A percentile compares a stretch with the other conserved stretches of the same genome.
These are phyloP conservation scores for Calendula officinalis DNA, from an alignment of 129 eudicot species.

Conservation along the genomic window DNA sequence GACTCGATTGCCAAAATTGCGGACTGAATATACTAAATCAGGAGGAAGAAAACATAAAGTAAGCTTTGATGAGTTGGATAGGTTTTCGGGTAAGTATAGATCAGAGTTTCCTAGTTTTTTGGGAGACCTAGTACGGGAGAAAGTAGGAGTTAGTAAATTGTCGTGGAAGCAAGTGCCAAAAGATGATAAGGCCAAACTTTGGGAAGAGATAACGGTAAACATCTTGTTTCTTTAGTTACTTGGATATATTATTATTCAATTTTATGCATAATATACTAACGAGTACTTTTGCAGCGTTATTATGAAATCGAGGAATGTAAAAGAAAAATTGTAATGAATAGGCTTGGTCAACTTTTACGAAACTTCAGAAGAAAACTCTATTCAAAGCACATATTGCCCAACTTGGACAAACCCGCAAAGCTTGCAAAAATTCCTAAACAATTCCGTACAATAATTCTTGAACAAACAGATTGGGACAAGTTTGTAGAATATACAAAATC, in stretches of 20 bases:
- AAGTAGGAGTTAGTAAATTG: too few relatives aligned
- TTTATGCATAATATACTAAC: too few relatives aligned
- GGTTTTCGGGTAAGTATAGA: not conserved
- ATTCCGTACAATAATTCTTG: not conserved
- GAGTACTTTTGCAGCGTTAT: too few relatives aligned
- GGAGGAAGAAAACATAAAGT: not conserved
- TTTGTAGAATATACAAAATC: not conserved
- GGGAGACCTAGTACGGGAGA: not conserved
- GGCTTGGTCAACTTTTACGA: not conserved
- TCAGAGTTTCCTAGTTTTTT: not conserved
- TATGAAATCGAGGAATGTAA: too few relatives aligned
- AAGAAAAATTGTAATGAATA: not conserved
- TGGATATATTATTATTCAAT: too few relatives aligned
- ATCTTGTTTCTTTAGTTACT: too few relatives aligned
- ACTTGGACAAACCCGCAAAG: not conserved
- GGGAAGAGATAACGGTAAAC: too few relatives aligned
- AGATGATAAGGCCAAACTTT: too few relatives aligned
- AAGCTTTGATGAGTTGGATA: not conserved
- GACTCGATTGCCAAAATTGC: not conserved
- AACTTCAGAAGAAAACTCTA: not conserved
- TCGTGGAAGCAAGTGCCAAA: too few relatives aligned
- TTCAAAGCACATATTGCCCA: not conserved
- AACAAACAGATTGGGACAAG: not conserved
- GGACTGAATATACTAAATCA: not conserved
- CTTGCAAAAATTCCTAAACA: not conserved